Conservation (phyloP, 805 yeast genomes). For the Candida maesae region DNA sequence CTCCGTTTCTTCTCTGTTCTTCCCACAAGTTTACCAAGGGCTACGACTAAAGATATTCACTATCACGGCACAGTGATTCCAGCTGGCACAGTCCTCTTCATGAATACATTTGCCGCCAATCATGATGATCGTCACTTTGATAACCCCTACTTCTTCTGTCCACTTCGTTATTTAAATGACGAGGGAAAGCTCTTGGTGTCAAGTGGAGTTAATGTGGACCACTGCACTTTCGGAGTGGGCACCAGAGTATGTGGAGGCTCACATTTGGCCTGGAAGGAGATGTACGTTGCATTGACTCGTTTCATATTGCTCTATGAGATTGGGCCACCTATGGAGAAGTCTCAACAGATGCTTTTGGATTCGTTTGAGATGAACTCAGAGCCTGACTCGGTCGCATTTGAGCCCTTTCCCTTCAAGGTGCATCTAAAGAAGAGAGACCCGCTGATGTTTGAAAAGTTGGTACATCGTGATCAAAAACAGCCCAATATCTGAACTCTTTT, state of each 20-base stretch:
- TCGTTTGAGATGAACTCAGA: slow-evolving; percentile 47
- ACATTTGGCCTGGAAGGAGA: slow-evolving; percentile 58
- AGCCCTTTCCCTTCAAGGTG: slow-evolving; percentile 45
- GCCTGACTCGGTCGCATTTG: slow-evolving; percentile 61
- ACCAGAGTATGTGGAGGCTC: slow-evolving; percentile 70
- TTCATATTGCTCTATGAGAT: slow-evolving; percentile 49
- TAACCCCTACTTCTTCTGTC: slow-evolving; percentile 44
- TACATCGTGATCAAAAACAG: not conserved
- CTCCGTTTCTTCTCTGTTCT: slow-evolving; percentile 60
- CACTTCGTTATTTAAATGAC: slow-evolving; percentile 48
- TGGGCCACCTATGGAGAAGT: slow-evolving; percentile 33
- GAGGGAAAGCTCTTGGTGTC: slow-evolving; percentile 15
- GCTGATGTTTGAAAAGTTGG: slow-evolving; percentile 9
- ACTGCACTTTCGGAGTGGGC: slow-evolving; percentile 68
- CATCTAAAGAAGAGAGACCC: slow-evolving; percentile 31
- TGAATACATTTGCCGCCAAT: slow-evolving; percentile 71
- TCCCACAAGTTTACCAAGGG: slow-evolving; percentile 64
- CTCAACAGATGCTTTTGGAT: slow-evolving; percentile 37
- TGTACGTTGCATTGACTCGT: slow-evolving; percentile 55
- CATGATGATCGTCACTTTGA: slow-evolving; percentile 48
- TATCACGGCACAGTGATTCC: slow-evolving; percentile 47
- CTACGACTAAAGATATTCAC: slow-evolving; percentile 47
- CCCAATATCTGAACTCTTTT: not conserved
- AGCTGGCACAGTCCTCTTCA: slow-evolving; percentile 47
- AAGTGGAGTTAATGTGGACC: slow-evolving; percentile 6